Percentiles rank a stretch among this genome's conserved stretches.
These are phyloP conservation scores for Amanita inopinata DNA, from an alignment of 768 basidiomycete species.

Conservation along the genomic window DNA sequence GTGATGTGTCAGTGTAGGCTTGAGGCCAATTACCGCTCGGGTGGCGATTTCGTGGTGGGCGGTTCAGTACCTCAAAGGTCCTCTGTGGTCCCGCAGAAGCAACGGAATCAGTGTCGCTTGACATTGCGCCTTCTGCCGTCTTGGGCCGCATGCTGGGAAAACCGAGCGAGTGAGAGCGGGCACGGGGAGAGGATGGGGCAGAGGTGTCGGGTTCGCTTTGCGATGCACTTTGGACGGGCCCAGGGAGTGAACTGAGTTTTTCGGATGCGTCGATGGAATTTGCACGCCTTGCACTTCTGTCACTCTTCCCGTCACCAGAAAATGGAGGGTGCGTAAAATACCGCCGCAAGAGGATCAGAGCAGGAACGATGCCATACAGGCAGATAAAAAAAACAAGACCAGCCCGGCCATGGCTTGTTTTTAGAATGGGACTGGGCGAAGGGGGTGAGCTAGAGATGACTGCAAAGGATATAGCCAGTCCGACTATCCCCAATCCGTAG, in stretches of 20 bases:
- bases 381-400: constrained; percentile 56
- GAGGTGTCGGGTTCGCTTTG: constrained; percentile 30
- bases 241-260: constrained; percentile 21
- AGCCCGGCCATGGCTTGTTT: constrained; percentile 54
- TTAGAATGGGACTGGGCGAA: constrained; percentile 18
- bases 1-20: constrained; percentile 12
- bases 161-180: constrained; percentile 43
- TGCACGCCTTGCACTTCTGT: constrained; percentile 12
- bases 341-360: constrained; percentile 24
- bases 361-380: constrained; percentile 45
- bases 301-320: constrained; percentile 11
- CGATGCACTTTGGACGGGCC: constrained; percentile 23
- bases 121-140: constrained; percentile 34
- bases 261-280: constrained; percentile 21
- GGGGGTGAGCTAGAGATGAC: constrained; percentile 30
- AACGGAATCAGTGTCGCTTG: constrained; percentile 36
- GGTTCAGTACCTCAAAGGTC: constrained; percentile 45
- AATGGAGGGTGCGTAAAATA: constrained; percentile 7
- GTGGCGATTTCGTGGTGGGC: constrained; percentile 28
- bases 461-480: constrained; percentile 55
- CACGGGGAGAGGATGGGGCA: constrained; percentile 31
- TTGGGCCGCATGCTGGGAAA: constrained; percentile 30
- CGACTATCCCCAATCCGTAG: constrained; percentile 54
- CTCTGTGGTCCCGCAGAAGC: constrained; percentile 28
- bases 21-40: constrained; percentile 22